phyloP scores from a whole-genome alignment of 805 yeast species.

The Saturnispora ahearnii region DNA sequence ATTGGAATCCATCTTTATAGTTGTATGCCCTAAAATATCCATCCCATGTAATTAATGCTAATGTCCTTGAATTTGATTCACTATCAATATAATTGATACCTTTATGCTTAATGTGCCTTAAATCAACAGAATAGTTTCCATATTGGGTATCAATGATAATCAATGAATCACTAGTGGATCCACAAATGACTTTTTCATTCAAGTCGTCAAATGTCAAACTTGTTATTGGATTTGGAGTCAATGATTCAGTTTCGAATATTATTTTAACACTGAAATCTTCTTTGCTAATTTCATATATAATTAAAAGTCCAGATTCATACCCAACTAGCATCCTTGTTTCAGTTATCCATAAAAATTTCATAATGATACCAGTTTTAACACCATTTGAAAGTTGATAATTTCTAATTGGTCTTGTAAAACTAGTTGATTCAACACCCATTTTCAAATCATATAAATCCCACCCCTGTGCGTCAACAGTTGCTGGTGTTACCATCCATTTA shows the following conservation, averaged over 20 bases:
- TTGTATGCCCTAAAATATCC: constrained; percentile 33
- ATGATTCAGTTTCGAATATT: constrained; percentile 23
- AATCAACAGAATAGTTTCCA: not conserved
- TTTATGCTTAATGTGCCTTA: constrained; percentile 26
- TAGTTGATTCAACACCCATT: constrained; percentile 11
- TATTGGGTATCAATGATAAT: not conserved
- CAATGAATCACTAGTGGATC: constrained; percentile 21
- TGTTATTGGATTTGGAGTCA: constrained; percentile 48
- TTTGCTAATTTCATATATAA: constrained; percentile 20
- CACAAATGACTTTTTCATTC: constrained; percentile 35
- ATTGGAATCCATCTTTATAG: constrained; percentile 16
- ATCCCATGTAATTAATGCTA: constrained; percentile 44
- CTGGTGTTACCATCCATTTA: constrained; percentile 43
- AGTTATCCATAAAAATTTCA: constrained; percentile 41
- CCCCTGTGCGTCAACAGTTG: constrained; percentile 51
- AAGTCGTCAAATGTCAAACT: constrained; percentile 29
- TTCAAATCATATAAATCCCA: constrained; percentile 46
- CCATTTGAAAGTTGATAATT: not conserved
- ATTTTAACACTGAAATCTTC: constrained; percentile 15
- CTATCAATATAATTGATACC: constrained; percentile 29
- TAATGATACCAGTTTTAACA: constrained; percentile 46
- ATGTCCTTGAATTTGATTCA: constrained; percentile 15
- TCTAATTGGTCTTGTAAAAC: constrained; percentile 21
- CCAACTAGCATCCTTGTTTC: constrained; percentile 40
- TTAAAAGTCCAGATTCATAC: constrained; percentile 64